Evolutionary conservation across 1,284 basidiomycete genomes (phyloP).

Genomic region (Rhodotorula sp.): DNA sequence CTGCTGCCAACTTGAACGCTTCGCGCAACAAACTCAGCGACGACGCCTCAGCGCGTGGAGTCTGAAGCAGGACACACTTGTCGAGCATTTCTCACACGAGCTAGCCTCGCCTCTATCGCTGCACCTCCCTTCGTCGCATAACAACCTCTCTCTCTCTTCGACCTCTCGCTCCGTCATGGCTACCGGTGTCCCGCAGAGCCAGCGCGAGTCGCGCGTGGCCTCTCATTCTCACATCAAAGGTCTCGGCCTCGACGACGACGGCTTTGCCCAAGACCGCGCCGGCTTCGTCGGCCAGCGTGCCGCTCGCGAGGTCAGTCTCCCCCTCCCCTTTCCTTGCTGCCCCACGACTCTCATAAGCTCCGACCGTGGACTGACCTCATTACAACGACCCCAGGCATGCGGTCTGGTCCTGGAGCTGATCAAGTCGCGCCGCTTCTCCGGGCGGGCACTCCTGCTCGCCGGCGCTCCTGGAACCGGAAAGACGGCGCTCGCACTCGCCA

Average conservation of each 20-base stretch:
- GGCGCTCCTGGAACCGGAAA: slow-evolving; percentile 92
- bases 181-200: slow-evolving; percentile 15
- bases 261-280: slow-evolving; percentile 70
- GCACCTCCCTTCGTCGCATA: not conserved
- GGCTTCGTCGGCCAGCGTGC: slow-evolving; percentile 89
- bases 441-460: slow-evolving; percentile 78
- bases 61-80: too few relatives aligned
- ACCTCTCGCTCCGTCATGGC: slow-evolving; percentile 10
- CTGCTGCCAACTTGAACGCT: too few relatives aligned
- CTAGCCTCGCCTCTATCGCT: not conserved
- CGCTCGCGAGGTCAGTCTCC: slow-evolving; percentile 74
- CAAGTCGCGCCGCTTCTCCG: slow-evolving; percentile 87
- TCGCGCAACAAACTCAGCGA: too few relatives aligned
- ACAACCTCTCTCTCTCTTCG: not conserved
- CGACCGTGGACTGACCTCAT: not conserved
- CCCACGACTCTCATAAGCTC: not conserved
- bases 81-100: not conserved
- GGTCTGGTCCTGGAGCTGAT: slow-evolving; percentile 88
- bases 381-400: slow-evolving; percentile 63
- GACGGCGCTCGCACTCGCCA: slow-evolving; percentile 89
- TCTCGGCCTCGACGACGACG: slow-evolving; percentile 83
- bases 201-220: slow-evolving; percentile 55
- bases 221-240: slow-evolving; percentile 95
- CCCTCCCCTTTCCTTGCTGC: not conserved
- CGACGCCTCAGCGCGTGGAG: too few relatives aligned